Evolutionary conservation across 495 filamentous ascomycete species (phyloP).

Genomic region (Pseudoneurospora amorphoporcata): DNA sequence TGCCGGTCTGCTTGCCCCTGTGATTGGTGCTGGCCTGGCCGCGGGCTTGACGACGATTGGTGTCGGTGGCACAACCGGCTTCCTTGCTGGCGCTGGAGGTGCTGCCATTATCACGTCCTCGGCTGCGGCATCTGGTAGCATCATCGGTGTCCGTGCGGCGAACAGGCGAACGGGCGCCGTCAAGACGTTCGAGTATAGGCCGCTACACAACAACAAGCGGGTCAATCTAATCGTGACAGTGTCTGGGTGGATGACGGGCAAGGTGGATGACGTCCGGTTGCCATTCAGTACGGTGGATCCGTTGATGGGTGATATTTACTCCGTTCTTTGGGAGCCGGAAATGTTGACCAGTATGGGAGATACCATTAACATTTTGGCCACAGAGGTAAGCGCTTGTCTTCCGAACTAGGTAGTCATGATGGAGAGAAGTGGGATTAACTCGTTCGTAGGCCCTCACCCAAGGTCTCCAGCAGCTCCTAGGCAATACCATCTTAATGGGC

Average conservation of each 20-base stretch:
- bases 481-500: constrained; percentile 74
- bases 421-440: constrained; percentile 7
- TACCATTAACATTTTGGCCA: constrained; percentile 96
- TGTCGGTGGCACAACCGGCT: constrained; percentile 76
- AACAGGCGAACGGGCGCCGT: constrained; percentile 81
- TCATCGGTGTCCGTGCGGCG: constrained; percentile 78
- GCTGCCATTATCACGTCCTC: constrained; percentile 88
- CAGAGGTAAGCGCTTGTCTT: constrained; percentile 57
- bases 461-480: constrained; percentile 90
- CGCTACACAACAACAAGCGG: constrained; percentile 93
- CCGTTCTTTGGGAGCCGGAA: constrained; percentile 94
- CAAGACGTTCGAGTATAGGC: constrained; percentile 91
- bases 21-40: constrained; percentile 91
- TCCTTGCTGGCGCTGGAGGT: constrained; percentile 84
- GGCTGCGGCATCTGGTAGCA: constrained; percentile 76
- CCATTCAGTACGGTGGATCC: constrained; percentile 95
- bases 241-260: constrained; percentile 97
- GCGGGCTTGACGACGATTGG: constrained; percentile 94
- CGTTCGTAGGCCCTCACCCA: constrained; percentile 71
- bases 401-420: not conserved
- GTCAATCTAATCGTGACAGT: constrained; percentile 94
- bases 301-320: constrained; percentile 97
- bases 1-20: constrained; percentile 80
- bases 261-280: constrained; percentile 89
- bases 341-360: constrained; percentile 96